Conservation (phyloP, 192 early-diverging fungal genomes). For the Backusella liffmaniae region DNA sequence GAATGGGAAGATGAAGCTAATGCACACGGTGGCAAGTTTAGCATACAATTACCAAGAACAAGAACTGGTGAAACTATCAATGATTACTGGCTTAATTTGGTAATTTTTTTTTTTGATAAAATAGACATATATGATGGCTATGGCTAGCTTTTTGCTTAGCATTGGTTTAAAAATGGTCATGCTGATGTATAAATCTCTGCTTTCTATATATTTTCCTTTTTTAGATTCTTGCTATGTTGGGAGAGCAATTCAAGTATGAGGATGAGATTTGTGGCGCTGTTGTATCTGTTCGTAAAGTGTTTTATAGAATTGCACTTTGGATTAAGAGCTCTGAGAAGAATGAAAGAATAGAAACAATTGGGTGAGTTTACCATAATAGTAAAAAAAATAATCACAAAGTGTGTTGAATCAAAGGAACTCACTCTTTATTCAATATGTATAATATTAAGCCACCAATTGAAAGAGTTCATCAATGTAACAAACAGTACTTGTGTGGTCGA, state of each 20-base stretch:
- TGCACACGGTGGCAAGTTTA: conserved; percentile 91
- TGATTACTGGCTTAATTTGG: conserved; percentile 82
- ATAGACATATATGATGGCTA: no score
- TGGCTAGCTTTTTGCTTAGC: neutral
- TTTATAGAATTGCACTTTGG: conserved; percentile 89
- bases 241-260: conserved; percentile 77
- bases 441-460: conserved; percentile 21
- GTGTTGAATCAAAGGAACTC: no score
- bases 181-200: no score
- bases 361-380: conserved; percentile 38
- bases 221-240: conserved; percentile 85
- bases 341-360: conserved; percentile 47
- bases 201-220: neutral
- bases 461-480: conserved; percentile 19
- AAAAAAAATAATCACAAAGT: neutral
- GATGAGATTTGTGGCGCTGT: conserved; percentile 90
- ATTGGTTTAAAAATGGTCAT: neutral
- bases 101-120: conserved; percentile 20
- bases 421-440: neutral
- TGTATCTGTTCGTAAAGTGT: conserved; percentile 77
- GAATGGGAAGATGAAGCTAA: conserved; percentile 96
- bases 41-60: conserved; percentile 66
- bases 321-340: conserved; percentile 59
- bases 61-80: conserved; percentile 77
- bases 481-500: conserved; percentile 12